These are phyloP conservation scores for Nematodospora valgi DNA, from an alignment of 805 yeast species.

Conservation along the genomic window DNA sequence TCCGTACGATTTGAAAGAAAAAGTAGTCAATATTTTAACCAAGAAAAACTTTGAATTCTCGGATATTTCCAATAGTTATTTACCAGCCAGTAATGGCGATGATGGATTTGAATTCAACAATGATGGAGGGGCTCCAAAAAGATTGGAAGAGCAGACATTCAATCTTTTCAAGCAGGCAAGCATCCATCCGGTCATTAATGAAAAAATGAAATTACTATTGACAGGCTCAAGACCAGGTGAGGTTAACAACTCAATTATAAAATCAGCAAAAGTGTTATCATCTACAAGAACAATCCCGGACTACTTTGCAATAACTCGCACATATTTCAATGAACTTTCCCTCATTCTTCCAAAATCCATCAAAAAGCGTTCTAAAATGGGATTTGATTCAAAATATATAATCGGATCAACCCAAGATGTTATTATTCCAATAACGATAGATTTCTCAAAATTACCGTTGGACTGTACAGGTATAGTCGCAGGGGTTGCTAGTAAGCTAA, in stretches of 20 bases:
- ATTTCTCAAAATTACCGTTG: slow-evolving; percentile 50
- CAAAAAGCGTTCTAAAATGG: slow-evolving; percentile 30
- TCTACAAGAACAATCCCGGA: slow-evolving; percentile 26
- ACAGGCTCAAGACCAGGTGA: slow-evolving; percentile 60
- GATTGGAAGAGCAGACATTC: slow-evolving; percentile 34
- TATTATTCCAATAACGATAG: slow-evolving; percentile 54
- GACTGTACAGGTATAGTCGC: slow-evolving; percentile 67
- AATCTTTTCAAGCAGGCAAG: slow-evolving; percentile 29
- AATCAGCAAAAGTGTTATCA: slow-evolving; percentile 39
- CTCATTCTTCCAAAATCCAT: slow-evolving; percentile 44
- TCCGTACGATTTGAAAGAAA: slow-evolving; percentile 43
- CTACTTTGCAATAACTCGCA: slow-evolving; percentile 52
- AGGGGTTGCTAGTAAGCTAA: slow-evolving; percentile 53
- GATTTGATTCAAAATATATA: slow-evolving; percentile 39
- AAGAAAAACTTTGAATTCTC: slow-evolving; percentile 43
- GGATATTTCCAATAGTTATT: slow-evolving; percentile 42
- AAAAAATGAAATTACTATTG: slow-evolving; percentile 39
- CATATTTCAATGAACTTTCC: slow-evolving; percentile 49
- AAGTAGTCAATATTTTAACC: slow-evolving; percentile 45
- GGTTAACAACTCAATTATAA: slow-evolving; percentile 36
- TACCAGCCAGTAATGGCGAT: slow-evolving; percentile 13
- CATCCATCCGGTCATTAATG: slow-evolving; percentile 45
- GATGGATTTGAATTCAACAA: slow-evolving; percentile 1
- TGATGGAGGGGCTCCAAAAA: background rate
- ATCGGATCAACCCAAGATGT: slow-evolving; percentile 57